Evolutionary conservation across 768 basidiomycete species (phyloP), one percentile per base, ranked within the genome.

Genomic region (Rhodotorula graminis): DNA sequence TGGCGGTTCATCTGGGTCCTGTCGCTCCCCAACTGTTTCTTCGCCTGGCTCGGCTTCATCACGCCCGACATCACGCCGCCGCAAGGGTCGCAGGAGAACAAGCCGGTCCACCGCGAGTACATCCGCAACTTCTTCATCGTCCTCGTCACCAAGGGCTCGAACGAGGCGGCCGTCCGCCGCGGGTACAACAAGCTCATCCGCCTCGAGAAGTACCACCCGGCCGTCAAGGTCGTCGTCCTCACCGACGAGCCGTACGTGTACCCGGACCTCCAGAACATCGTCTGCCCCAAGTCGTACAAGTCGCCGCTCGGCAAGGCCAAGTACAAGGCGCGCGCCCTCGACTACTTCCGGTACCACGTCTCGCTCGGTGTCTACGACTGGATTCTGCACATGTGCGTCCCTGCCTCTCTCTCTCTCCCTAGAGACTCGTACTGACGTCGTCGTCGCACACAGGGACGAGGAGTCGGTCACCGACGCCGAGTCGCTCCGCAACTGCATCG

Each of bases 281-380:
- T 80, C 70, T 80, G 79, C 72, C 79, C 79, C 55, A 80, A 80
- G 69, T 77, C 78, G 63, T 80, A 80, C 75, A 78, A 77, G 69
- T 78, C 77, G 40, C 78, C 79, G 40, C 74, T 78, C 64, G 79
- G 79, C 65, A 78, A 78, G 73, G 79, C 79, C 62, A 80, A 80
- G 76, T 79, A 80, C 79, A 80, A 80, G 78, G 79, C 79, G 60
- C 79, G 79, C 64, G 79, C 79, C 47, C 77, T 80, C 70, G 79
- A 80, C 69, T 79, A 80, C 75, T 79, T 80, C 79, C 79, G 79
- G 42, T 78, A 77, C 69, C 76, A 77, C 72, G 77, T 80, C 68
- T 77, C 76, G 50, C 78, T 80, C 64, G 77, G 77, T 57, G 77
- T 78, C 55, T 80, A 77, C 65, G 79, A 80, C 64, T 80, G 79